Base-by-base conservation (phyloP, 176 grass and related monocot genomes). In the Triticum turgidum region DNA sequence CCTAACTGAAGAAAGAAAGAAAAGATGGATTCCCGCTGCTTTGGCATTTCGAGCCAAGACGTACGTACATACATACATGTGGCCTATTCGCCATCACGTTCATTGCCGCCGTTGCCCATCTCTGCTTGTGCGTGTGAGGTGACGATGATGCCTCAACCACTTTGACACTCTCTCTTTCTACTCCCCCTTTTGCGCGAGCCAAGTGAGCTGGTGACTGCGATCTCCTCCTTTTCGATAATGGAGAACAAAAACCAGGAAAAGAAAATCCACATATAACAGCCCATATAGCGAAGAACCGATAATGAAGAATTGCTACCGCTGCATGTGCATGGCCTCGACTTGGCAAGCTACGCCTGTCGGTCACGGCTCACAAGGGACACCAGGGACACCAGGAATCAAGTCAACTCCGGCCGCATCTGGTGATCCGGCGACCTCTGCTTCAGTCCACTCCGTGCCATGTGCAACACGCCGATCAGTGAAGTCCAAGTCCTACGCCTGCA, bases 351-450 rank as follows among this genome's bases (percentile, higher is more conserved):
- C 35, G 5, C 44, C 61, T 59, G 69, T 76, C 49, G 24, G 49
- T 17, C 49, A 52, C 49, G 65, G 63, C 7, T 21, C 9, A 70
- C 27, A 38, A 10, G 44, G 10, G 24, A 17, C 61, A 61, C 47
- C 62, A 13, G 45, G 71, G 25, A 25, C 25, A 25, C 25, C 25
- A 25, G 25, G 25, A 69, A 80, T 80, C 32, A 4, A 68, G 63
- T 82, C 24, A 77, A 86, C 68, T 70, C 61, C 78, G 58, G 9
- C 17, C 11, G 27, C 49, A 17, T 33, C 83, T 49, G 30, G 20
- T 78, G 65, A 79, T 85, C 83, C 47, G 9, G 5, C 71, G 15
- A 58, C 32, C 38, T 42, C 69, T 42, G 69, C 69, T 72, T 72
- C 69, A 70, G 0, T 7, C 12, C 11, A 24, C 35, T 5, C 37